A percentile compares a stretch with the other conserved stretches of the same genome.
These are phyloP conservation scores for Canariomyces notabilis DNA, from an alignment of 2,329 filamentous ascomycete genomes.

Conservation along the genomic window DNA sequence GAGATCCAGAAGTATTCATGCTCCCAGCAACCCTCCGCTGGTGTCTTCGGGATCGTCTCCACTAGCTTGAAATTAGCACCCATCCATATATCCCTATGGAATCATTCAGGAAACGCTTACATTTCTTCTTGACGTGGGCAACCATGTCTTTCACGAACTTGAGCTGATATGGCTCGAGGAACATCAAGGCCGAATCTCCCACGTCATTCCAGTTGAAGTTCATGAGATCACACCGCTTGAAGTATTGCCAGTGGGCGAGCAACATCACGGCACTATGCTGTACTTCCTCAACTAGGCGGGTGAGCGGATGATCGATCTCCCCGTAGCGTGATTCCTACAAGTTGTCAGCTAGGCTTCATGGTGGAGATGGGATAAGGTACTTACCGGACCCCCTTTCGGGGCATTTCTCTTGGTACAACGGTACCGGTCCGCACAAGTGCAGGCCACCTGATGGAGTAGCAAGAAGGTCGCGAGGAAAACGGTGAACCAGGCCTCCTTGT, in stretches of 20 bases:
- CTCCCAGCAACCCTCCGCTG: conserved; percentile 23
- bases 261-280: conserved; percentile 44
- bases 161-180: conserved; percentile 31
- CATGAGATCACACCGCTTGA: conserved; percentile 34
- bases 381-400: conserved; percentile 28
- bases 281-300: conserved; percentile 38
- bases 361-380: conserved; percentile 5
- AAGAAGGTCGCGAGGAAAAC: conserved; percentile 39
- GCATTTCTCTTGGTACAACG: conserved; percentile 36
- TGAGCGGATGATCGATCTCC: conserved; percentile 31
- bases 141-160: conserved; percentile 23
- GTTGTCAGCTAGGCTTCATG: neutral
- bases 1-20: conserved; percentile 23
- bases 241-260: conserved; percentile 49
- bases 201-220: conserved; percentile 26
- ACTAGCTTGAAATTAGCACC: conserved; percentile 9
- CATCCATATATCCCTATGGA: neutral
- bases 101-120: conserved; percentile 1
- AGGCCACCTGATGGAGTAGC: conserved; percentile 39
- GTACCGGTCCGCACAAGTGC: conserved; percentile 37
- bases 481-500: conserved; percentile 31
- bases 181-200: conserved; percentile 27
- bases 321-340: conserved; percentile 22
- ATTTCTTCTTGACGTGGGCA: conserved; percentile 4
- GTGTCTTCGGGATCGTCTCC: conserved; percentile 15